Evolutionary conservation across 2,329 filamentous ascomycete species (phyloP), one percentile per base, ranked within the genome.

Genomic region (Dothidotthia symphoricarpi): DNA sequence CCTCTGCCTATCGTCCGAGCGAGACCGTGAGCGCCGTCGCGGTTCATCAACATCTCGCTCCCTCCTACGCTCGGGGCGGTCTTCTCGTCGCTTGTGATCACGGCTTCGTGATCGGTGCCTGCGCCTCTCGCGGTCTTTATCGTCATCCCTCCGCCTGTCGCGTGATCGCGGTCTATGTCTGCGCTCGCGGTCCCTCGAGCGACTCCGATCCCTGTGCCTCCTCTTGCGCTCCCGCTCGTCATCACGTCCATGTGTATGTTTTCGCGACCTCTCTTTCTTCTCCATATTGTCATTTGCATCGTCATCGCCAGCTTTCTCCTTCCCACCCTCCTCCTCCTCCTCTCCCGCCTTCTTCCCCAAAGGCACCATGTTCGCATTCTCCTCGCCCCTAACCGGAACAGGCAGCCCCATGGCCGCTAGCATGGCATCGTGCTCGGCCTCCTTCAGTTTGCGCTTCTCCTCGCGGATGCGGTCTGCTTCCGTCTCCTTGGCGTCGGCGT

Each of bases 371-470:
- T 82, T 81, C 31, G 78, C 79, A 63, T 93, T 94, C 3, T 77
- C 76, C 3, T 76, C 78, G 1, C 76, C 78, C 1, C 73, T 71
- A 32, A 80, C 77, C 1, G 83, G 78, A 2, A 85, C 75, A 0
- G 88, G 88, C 19, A 96, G 70, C 0, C 93, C 93, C 36, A 98
- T 71, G 0, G 90, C 90, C 29, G 75, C 77, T 3, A 88, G 83
- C 63, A 97, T 83, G 1, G 90, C 93, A 64, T 96, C 91, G 62
- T 95, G 87, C 59, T 98, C 93, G 0, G 86, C 88, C 65, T 95
- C 86, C 60, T 95, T 96, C 62, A 96, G 77, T 52, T 77, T 82
- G 53, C 81, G 80, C 54, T 93, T 77, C 67, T 96, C 91, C 56
- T 88, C 85, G 60, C 55, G 61, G 57, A 64, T 53, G 22, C 85